A percentile compares a stretch with the other conserved stretches of the same genome.
Evolutionary conservation across 106 monocot genomes (phyloP).

Genomic region (Iris macrosiphon): DNA sequence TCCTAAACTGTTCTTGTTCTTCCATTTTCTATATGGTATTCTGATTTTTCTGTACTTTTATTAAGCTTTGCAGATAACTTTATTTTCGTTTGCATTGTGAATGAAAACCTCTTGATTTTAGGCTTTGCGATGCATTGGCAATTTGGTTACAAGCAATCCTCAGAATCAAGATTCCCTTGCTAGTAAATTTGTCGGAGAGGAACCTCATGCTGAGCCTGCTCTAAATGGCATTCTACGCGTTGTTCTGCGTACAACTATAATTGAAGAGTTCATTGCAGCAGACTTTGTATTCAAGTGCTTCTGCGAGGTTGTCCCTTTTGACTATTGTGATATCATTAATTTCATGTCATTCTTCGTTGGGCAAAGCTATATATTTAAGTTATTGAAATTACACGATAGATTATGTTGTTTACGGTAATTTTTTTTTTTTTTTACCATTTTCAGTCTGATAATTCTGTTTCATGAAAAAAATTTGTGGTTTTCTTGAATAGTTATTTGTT

Average conservation of each 20-base stretch:
- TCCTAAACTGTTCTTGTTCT: not conserved
- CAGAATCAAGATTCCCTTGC: conserved; percentile 60
- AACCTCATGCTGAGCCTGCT: conserved; percentile 78
- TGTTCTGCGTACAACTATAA: conserved; percentile 47
- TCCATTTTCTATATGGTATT: too few relatives aligned
- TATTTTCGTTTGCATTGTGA: not conserved
- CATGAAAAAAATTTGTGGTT: too few relatives aligned
- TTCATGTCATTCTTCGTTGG: not conserved
- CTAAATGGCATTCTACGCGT: conserved; percentile 81
- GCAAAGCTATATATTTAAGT: too few relatives aligned
- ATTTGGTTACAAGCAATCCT: conserved; percentile 74
- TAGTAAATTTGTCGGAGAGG: conserved; percentile 85
- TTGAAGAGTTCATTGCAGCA: conserved; percentile 85
- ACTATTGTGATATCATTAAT: not conserved
- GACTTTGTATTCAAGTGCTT: conserved; percentile 88
- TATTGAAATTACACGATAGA: too few relatives aligned
- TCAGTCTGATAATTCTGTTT: too few relatives aligned
- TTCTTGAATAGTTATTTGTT: too few relatives aligned
- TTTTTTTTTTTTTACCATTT: too few relatives aligned
- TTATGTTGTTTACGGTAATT: too few relatives aligned
- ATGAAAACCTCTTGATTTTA: conserved; percentile 13
- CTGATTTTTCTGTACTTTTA: too few relatives aligned
- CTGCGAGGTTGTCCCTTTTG: conserved; percentile 68
- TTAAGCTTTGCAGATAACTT: not conserved
- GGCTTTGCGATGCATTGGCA: conserved; percentile 89